Evolutionary conservation across 345 rosid genomes (phyloP).

Genomic region (Hibiscus mutabilis): DNA sequence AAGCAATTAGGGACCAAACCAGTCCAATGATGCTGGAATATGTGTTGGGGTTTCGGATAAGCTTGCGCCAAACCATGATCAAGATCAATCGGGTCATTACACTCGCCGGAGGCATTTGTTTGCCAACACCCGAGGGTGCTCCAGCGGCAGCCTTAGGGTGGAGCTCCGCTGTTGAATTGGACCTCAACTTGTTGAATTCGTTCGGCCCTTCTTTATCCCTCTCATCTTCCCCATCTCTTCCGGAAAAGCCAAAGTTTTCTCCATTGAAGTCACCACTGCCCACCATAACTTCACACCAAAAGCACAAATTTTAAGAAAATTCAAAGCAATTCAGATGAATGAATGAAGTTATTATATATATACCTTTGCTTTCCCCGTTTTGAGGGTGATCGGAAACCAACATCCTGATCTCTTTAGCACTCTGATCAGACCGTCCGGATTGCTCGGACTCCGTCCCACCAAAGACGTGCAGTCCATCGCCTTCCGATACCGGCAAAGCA

Average conservation of each 20-base stretch:
- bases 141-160: slow-evolving; percentile 33
- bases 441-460: slow-evolving; percentile 65
- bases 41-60: slow-evolving; percentile 91
- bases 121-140: slow-evolving; percentile 26
- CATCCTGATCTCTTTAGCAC: slow-evolving; percentile 92
- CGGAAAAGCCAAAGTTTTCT: slow-evolving; percentile 46
- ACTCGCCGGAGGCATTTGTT: slow-evolving; percentile 84
- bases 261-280: slow-evolving; percentile 43
- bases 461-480: slow-evolving; percentile 58
- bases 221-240: slow-evolving; percentile 25
- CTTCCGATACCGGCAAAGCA: slow-evolving; percentile 83
- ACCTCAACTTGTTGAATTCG: slow-evolving; percentile 45
- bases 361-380: slow-evolving; percentile 71
- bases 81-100: slow-evolving; percentile 91
- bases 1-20: slow-evolving; percentile 79
- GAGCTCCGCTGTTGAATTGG: slow-evolving; percentile 57
- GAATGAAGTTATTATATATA: not conserved
- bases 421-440: slow-evolving; percentile 73
- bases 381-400: slow-evolving; percentile 65
- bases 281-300: slow-evolving; percentile 27
- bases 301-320: not conserved
- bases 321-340: not conserved
- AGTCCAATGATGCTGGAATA: slow-evolving; percentile 93
- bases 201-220: too few species aligned
- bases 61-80: slow-evolving; percentile 98